A percentile compares a stretch with the other conserved stretches of the same genome.
Evolutionary conservation across 208 protist species (phyloP).

Genomic region (Leptomonas seymouri): DNA sequence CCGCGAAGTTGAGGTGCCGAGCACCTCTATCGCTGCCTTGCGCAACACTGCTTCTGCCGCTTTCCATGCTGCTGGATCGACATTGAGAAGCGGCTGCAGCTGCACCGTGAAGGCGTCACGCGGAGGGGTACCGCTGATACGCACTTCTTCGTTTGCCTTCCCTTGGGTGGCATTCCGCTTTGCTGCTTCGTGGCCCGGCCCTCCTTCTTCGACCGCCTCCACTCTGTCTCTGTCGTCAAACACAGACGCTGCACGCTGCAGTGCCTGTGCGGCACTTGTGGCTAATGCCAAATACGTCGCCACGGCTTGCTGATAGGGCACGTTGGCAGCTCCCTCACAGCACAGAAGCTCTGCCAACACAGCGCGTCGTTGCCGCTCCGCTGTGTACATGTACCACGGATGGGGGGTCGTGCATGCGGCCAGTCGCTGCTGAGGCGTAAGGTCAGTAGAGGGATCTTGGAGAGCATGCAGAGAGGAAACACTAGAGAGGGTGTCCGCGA

Average conservation of each 20-base stretch:
- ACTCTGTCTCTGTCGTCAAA: conserved; percentile 22
- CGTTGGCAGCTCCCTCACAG: conserved; percentile 42
- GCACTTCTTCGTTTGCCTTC: background rate
- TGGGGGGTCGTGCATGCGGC: conserved; percentile 17
- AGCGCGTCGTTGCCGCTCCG: conserved; percentile 38
- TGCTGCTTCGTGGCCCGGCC: background rate
- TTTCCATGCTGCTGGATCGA: conserved; percentile 27
- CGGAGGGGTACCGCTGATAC: background rate
- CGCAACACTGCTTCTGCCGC: conserved; percentile 20
- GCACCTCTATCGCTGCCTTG: conserved; percentile 13
- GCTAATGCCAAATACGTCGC: conserved; percentile 21
- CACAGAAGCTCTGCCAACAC: conserved; percentile 27
- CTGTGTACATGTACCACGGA: conserved; percentile 42
- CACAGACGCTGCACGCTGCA: conserved; percentile 38
- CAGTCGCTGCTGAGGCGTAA: conserved; percentile 16
- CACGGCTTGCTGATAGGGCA: conserved; percentile 46
- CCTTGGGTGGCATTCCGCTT: too few relatives aligned
- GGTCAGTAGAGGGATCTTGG: background rate
- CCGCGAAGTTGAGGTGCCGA: background rate
- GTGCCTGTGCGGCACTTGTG: conserved; percentile 25
- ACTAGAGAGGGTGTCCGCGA: background rate
- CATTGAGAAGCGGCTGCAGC: conserved; percentile 22
- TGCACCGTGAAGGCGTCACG: conserved; percentile 20
- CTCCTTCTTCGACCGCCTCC: background rate
- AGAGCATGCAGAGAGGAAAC: background rate